Conservation (phyloP, 2,329 filamentous ascomycete species). For the Westerdykella aurantiaca region DNA sequence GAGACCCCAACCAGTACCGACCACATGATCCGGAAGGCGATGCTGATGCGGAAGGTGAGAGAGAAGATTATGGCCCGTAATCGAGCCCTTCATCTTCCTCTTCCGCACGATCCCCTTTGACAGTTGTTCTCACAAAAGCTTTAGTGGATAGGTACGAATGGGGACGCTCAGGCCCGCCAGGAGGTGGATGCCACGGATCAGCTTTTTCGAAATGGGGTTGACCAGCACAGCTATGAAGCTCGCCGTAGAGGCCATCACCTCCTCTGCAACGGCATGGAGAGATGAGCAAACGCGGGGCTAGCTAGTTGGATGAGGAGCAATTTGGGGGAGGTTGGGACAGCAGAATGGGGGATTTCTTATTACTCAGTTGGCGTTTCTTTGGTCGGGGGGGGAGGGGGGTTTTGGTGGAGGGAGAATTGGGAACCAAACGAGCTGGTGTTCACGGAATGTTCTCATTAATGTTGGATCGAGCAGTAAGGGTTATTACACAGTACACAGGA, state of each 20-base stretch:
- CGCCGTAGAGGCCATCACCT: too few species aligned
- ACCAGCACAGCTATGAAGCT: too few species aligned
- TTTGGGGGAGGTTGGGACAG: too few species aligned
- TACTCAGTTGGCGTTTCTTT: background rate
- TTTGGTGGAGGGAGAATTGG: background rate
- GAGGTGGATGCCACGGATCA: background rate
- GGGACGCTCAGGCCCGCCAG: background rate
- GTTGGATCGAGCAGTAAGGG: background rate
- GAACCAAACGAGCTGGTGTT: background rate
- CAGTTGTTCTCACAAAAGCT: background rate
- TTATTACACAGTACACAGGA: background rate
- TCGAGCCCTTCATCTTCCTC: background rate
- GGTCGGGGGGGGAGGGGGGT: too few species aligned
- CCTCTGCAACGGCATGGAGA: background rate
- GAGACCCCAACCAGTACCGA: constrained; percentile 36
- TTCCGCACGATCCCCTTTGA: background rate
- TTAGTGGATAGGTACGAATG: background rate
- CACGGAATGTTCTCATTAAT: too few species aligned
- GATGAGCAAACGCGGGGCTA: background rate
- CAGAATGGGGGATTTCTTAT: background rate
- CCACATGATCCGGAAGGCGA: constrained; percentile 33
- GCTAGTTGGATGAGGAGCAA: background rate
- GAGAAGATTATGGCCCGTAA: constrained; percentile 35
- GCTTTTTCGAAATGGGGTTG: too few species aligned
- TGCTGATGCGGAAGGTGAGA: constrained; percentile 37